Conservation (phyloP, 257 asterid genomes). For the Solanum arcanum region DNA sequence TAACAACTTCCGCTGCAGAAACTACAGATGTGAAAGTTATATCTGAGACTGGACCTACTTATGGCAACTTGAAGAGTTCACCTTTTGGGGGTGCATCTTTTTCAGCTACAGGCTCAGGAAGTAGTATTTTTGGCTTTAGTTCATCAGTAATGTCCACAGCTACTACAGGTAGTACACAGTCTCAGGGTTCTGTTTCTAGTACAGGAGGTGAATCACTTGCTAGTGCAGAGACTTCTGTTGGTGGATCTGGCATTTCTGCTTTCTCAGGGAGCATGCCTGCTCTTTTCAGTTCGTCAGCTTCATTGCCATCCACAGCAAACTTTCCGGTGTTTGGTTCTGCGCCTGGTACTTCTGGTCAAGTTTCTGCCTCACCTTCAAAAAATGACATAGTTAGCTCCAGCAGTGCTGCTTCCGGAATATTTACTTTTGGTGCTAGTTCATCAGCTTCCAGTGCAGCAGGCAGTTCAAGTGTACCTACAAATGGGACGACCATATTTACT, state of each 20-base stretch:
- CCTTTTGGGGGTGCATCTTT: constrained; percentile 17
- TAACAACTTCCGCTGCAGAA: constrained; percentile 15
- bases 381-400: neutral
- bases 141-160: constrained; percentile 7
- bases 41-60: constrained; percentile 12
- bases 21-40: constrained; percentile 13
- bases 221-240: constrained; percentile 8
- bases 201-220: constrained; percentile 19
- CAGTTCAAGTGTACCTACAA: neutral
- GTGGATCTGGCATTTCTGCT: constrained; percentile 1
- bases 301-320: constrained; percentile 16
- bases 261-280: constrained; percentile 14
- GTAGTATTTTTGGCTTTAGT: constrained; percentile 19
- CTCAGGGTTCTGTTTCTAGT: constrained; percentile 26
- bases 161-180: neutral
- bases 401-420: neutral
- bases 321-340: neutral
- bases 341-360: neutral
- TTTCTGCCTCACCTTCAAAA: neutral
- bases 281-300: constrained; percentile 11
- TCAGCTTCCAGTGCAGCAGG: neutral
- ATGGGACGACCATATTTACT: neutral
- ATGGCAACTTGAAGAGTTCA: constrained; percentile 12
- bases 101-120: constrained; percentile 24
- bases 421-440: constrained; percentile 2